phyloP scores from a whole-genome alignment of 345 rosid species.

The Eutrema yunnanense region DNA sequence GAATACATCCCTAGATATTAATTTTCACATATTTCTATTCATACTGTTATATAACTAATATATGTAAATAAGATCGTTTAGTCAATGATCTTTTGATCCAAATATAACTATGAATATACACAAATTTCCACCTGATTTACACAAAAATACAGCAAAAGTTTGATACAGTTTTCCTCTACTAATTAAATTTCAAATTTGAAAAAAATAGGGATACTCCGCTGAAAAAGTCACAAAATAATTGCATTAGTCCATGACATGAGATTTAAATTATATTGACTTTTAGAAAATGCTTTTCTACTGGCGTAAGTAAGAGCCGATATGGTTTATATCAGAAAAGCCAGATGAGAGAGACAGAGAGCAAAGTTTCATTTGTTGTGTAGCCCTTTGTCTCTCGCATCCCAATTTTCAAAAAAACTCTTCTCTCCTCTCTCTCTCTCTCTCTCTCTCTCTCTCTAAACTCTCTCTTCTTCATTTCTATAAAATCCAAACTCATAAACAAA shows the following conservation, averaged over 20 bases:
- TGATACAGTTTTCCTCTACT: no score
- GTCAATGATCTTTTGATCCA: neutral
- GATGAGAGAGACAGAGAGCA: slow-evolving; percentile 18
- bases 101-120: neutral
- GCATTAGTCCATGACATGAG: slow-evolving; percentile 4
- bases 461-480: slow-evolving; percentile 1
- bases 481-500: slow-evolving; percentile 24
- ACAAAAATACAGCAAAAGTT: neutral
- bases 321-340: slow-evolving; percentile 2
- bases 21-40: neutral
- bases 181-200: slow-evolving; percentile 13
- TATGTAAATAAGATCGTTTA: neutral
- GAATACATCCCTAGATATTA: neutral
- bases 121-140: neutral
- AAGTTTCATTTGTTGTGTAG: slow-evolving; percentile 31
- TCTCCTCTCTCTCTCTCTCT: neutral
- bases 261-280: slow-evolving; percentile 22
- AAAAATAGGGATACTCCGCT: neutral
- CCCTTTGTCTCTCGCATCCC: slow-evolving; percentile 23
- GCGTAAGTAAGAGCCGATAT: slow-evolving; percentile 11
- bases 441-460: neutral
- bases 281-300: slow-evolving; percentile 13
- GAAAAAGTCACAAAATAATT: slow-evolving; percentile 6
- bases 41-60: no score
- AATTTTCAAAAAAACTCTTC: slow-evolving; percentile 11